phyloP scores from a whole-genome alignment of 371 early-diverging fungal genomes.

The Lichtheimia ornata region DNA sequence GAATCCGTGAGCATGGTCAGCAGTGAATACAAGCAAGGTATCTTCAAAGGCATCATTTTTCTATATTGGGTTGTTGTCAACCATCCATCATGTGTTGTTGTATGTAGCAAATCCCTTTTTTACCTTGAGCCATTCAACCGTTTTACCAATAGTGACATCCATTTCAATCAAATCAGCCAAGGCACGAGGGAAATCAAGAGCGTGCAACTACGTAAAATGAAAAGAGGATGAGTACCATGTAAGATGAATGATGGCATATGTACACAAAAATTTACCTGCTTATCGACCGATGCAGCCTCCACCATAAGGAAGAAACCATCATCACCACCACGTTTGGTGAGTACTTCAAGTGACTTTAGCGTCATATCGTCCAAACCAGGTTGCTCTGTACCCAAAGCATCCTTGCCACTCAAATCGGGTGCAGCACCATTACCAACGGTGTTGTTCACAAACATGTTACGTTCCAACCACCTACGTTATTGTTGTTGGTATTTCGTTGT shows the following conservation, averaged over 20 bases:
- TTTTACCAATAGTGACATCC: slow-evolving; percentile 67
- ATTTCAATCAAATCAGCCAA: slow-evolving; percentile 72
- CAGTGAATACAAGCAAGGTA: slow-evolving; percentile 72
- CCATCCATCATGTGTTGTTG: neutral
- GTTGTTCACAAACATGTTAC: slow-evolving; percentile 62
- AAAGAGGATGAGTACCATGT: neutral
- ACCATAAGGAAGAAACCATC: slow-evolving; percentile 77
- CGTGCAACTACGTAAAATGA: slow-evolving; percentile 44
- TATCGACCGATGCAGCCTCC: slow-evolving; percentile 78
- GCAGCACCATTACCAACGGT: slow-evolving; percentile 46
- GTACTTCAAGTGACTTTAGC: slow-evolving; percentile 58
- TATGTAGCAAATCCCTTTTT: neutral
- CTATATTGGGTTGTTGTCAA: slow-evolving; percentile 6
- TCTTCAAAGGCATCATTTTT: slow-evolving; percentile 54
- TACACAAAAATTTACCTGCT: slow-evolving; percentile 23
- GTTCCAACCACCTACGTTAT: slow-evolving; percentile 59
- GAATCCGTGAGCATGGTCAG: slow-evolving; percentile 75
- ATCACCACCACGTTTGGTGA: slow-evolving; percentile 64
- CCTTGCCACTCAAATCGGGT: slow-evolving; percentile 50
- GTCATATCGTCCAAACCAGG: slow-evolving; percentile 74
- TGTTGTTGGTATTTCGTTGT: no score
- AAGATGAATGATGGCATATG: no score
- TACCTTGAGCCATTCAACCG: slow-evolving; percentile 60
- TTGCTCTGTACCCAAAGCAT: slow-evolving; percentile 59
- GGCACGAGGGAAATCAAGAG: slow-evolving; percentile 72